Base-by-base conservation (phyloP, 257 asterid genomes). In the Nicotiana noctiflora region DNA sequence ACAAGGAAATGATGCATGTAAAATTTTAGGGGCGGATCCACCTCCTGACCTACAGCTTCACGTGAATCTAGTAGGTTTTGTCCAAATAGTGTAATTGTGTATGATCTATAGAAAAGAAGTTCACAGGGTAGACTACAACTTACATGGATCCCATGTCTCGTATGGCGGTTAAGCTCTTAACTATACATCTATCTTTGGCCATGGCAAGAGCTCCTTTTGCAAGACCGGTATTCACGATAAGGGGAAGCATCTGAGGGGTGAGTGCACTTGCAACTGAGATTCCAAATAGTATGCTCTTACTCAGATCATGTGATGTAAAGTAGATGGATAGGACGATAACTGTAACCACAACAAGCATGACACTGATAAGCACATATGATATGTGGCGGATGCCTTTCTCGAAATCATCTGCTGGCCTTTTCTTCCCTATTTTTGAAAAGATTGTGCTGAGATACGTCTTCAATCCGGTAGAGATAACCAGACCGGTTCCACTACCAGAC, bases 241-340 rank as follows among this genome's bases (percentile, higher is more conserved):
- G 84, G 6, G 84, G 81, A 82, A 82, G 84, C 84, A 82, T 76
- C 72, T 82, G 84, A 63, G 84, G 84, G 9, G 84, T 82, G 51
- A 82, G 67, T n/a, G 81, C 84, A 76, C 84, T 82, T 49, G 81
- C 84, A 9, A 82, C 84, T 17, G 84, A 82, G 2, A 82, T 52
- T 29, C 84, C 84, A 64, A 76, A 82, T 12, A 82, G 77, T 21
- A 82, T 63, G 19, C 81, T 82, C 70, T 63, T 31, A 76, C 75
- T 63, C 5, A 44, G 32, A 64, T 82, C 70, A 76, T n/a, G 32
- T 8, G 84, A 76, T 9, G 75, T 27, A 31, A 49, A 56, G 57
- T 52, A 82, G 52, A 67, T 55, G 21, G 55, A 49, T 4, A 82
- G 62, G 59, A 82, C 31, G 61, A 76, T 59, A 27, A 76, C 17